Evolutionary conservation across 2,329 filamentous ascomycete genomes (phyloP).

Genomic region (Aaosphaeria pasadenensis): DNA sequence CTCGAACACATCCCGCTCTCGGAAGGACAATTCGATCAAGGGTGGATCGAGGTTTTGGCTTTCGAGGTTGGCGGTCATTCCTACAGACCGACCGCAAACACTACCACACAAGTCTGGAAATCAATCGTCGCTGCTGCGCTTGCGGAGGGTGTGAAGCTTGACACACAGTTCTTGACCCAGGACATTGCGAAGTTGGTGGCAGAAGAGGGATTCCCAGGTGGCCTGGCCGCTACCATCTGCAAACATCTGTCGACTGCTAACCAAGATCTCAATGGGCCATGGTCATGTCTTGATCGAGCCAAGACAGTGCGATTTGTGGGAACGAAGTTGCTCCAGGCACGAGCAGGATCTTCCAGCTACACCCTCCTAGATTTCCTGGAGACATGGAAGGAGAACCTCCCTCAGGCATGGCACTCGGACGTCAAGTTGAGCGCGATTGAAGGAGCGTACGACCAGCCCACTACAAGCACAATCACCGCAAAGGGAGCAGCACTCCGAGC

Average conservation of each 20-base stretch:
- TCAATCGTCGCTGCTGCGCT: constrained; percentile 40
- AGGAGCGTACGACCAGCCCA: constrained; percentile 29
- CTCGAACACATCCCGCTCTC: constrained; percentile 54
- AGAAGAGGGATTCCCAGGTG: constrained; percentile 38
- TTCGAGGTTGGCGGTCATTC: constrained; percentile 46
- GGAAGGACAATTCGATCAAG: constrained; percentile 47
- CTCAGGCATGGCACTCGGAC: constrained; percentile 35
- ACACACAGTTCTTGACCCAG: constrained; percentile 32
- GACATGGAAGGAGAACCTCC: constrained; percentile 35
- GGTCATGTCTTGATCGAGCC: constrained; percentile 32
- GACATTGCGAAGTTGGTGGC: constrained; percentile 30
- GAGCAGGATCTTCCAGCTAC: constrained; percentile 16
- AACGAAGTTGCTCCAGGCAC: constrained; percentile 27
- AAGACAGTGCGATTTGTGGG: constrained; percentile 33
- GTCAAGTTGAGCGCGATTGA: constrained; percentile 31
- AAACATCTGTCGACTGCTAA: constrained; percentile 27
- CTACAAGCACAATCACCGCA: constrained; percentile 29
- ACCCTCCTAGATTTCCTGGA: constrained; percentile 35
- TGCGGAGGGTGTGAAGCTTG: constrained; percentile 41
- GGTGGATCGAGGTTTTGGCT: constrained; percentile 51
- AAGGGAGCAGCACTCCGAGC: constrained; percentile 8
- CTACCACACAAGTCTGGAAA: constrained; percentile 49
- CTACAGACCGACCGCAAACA: constrained; percentile 48
- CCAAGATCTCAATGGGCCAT: constrained; percentile 22
- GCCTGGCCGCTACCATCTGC: constrained; percentile 37